phyloP scores from a whole-genome alignment of 106 monocot genomes.

The Dioscorea alata region DNA sequence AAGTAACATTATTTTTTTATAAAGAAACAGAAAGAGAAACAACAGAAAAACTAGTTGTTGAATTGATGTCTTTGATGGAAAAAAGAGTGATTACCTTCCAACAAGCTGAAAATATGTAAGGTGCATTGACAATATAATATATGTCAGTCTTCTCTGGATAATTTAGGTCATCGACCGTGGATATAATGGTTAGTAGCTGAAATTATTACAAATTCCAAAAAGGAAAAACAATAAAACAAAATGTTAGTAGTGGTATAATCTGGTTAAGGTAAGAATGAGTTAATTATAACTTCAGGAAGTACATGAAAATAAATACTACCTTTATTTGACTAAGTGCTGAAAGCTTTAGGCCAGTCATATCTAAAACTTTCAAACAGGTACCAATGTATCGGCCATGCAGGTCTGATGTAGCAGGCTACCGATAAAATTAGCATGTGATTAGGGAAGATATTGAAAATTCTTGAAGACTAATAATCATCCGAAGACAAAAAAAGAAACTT shows the following conservation, averaged over 20 bases:
- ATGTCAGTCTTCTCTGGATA: constrained; percentile 96
- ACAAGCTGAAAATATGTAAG: constrained; percentile 93
- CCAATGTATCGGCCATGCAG: constrained; percentile 52
- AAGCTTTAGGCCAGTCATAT: constrained; percentile 90
- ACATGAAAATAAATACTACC: constrained; percentile 24
- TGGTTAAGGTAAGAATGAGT: neutral
- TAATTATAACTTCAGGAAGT: neutral
- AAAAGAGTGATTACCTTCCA: constrained; percentile 62
- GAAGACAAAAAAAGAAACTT: constrained; percentile 6
- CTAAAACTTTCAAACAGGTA: constrained; percentile 76
- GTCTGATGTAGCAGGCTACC: constrained; percentile 59
- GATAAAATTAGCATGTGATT: constrained; percentile 4
- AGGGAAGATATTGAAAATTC: neutral
- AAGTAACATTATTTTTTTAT: neutral
- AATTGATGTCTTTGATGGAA: neutral
- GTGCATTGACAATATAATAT: constrained; percentile 93
- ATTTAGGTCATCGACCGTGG: constrained; percentile 87
- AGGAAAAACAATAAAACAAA: neutral
- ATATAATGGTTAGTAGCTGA: constrained; percentile 83
- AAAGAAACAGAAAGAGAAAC: neutral
- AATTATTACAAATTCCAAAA: neutral
- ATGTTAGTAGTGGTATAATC: neutral
- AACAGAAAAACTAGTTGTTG: neutral
- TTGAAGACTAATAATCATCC: neutral
- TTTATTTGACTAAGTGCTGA: constrained; percentile 83